These are phyloP conservation scores for Capsicum chinense DNA, from an alignment of 257 asterid genomes.

Conservation along the genomic window DNA sequence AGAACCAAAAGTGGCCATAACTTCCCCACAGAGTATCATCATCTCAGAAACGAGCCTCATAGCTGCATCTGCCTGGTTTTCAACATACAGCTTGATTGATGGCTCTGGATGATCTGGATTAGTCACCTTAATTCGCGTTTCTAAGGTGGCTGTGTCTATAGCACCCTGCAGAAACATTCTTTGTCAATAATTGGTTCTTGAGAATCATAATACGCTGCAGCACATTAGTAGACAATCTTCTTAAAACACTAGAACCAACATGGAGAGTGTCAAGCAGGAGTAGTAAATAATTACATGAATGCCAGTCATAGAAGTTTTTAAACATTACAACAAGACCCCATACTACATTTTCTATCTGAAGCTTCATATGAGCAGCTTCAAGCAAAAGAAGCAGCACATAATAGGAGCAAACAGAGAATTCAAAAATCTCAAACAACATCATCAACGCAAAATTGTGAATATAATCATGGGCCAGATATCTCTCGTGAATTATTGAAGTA, in stretches of 20 bases:
- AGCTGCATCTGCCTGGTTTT: constrained; percentile 91
- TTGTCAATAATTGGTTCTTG: constrained; percentile 30
- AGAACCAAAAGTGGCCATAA: constrained; percentile 83
- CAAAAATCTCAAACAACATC: constrained; percentile 20
- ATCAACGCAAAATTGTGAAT: background rate
- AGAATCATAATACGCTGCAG: background rate
- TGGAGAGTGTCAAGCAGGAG: constrained; percentile 14
- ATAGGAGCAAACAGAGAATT: background rate
- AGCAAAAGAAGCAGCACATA: background rate
- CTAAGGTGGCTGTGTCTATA: constrained; percentile 75
- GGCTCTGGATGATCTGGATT: constrained; percentile 96
- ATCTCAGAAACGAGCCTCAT: constrained; percentile 96
- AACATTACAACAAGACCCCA: background rate
- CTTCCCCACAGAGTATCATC: constrained; percentile 99
- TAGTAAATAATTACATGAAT: background rate
- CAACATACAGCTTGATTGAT: constrained; percentile 81
- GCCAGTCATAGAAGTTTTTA: background rate
- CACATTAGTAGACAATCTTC: constrained; percentile 2
- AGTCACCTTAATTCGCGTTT: constrained; percentile 77
- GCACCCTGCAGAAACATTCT: constrained; percentile 70
- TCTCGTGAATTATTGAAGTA: background rate
- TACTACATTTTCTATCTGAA: background rate
- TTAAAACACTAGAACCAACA: constrained; percentile 11
- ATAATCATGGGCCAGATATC: constrained; percentile 14
- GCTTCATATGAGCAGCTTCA: constrained; percentile 2